Base-by-base conservation (phyloP, 78 protist species). In the Bigelowiella natans region DNA sequence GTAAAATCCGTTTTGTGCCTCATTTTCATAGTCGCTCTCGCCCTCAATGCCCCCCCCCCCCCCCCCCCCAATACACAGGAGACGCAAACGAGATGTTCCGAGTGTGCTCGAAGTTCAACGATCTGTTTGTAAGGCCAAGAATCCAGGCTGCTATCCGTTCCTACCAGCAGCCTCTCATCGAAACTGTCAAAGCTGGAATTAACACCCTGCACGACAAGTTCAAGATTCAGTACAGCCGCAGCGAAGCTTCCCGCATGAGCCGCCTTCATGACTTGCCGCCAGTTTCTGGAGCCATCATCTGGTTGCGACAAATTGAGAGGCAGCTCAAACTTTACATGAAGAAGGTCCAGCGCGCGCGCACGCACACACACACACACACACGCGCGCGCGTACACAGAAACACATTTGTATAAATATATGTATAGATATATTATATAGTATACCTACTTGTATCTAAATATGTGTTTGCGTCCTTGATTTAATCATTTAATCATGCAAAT, bases 21-120 rank as follows among this genome's bases (percentile, higher is more conserved):
- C 18, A 51, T 18, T 51, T 51, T 18, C 18, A 51, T 51, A 18
- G n/a, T n/a, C 18, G 73, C 73, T 51, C 34, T 51, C 73, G 7
- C 73, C 18, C 73, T 51, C 73, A 51, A 7, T 26, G 7, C 7
- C 18, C 73, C 73, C 73, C 73, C 73, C 18, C 73, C 18, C 73
- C 7, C 73, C 7, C 7, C 7, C 73, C 18, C 73, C 7, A 51
- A 7, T 51, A 85, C 7, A 11, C 87, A 37, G 87, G 87, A 11
- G 89, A 87, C 64, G 40, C 89, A 37, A 87, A 3, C 7, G 89
- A 87, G 64, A 87, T 87, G 89, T 87, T 87, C 38, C 89, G 89
- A 37, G 37, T 87, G 3, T 87, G 89, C 37, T n/a, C 2, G 3
- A 38, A 39, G 28, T 87, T 87, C 64, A 87, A 87, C 38, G 64